phyloP scores from a whole-genome alignment of 2,329 filamentous ascomycete species.

The Sporothrix dimorphospora region DNA sequence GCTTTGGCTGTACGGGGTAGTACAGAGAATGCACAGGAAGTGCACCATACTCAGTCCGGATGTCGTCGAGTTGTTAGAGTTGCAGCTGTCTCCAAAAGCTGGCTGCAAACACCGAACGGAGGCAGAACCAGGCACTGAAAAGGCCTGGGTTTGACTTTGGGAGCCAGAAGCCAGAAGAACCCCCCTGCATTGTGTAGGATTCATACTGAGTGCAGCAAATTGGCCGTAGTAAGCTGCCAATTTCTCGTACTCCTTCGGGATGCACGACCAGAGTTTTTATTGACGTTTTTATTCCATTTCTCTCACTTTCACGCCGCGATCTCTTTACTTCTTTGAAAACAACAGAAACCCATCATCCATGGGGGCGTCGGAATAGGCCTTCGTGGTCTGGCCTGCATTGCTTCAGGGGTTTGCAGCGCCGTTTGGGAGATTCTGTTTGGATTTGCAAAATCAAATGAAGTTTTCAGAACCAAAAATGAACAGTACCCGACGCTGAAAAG shows the following conservation, averaged over 20 bases:
- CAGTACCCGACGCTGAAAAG: not conserved
- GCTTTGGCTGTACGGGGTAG: too few relatives aligned
- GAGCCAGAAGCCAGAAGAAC: not conserved
- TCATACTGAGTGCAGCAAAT: slow-evolving; percentile 15
- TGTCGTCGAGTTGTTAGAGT: not conserved
- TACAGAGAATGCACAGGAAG: not conserved
- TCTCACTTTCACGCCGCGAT: not conserved
- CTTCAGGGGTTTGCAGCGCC: not conserved
- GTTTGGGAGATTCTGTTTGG: not conserved
- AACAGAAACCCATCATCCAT: not conserved
- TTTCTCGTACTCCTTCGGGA: slow-evolving; percentile 22
- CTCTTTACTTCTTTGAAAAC: not conserved
- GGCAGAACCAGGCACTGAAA: not conserved
- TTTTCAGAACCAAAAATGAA: not conserved
- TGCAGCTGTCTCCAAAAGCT: not conserved
- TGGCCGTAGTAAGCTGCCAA: slow-evolving; percentile 8
- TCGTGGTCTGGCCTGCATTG: not conserved
- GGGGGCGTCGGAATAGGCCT: too few relatives aligned
- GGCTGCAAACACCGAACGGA: not conserved
- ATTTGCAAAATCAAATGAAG: not conserved
- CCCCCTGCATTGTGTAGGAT: slow-evolving; percentile 20
- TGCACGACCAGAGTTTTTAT: not conserved
- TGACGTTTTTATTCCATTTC: not conserved
- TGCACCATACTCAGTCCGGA: slow-evolving; percentile 1
- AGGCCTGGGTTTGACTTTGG: not conserved